Base-by-base conservation (phyloP, 352 stramenopile genomes). In the Phytophthora pluvialis region DNA sequence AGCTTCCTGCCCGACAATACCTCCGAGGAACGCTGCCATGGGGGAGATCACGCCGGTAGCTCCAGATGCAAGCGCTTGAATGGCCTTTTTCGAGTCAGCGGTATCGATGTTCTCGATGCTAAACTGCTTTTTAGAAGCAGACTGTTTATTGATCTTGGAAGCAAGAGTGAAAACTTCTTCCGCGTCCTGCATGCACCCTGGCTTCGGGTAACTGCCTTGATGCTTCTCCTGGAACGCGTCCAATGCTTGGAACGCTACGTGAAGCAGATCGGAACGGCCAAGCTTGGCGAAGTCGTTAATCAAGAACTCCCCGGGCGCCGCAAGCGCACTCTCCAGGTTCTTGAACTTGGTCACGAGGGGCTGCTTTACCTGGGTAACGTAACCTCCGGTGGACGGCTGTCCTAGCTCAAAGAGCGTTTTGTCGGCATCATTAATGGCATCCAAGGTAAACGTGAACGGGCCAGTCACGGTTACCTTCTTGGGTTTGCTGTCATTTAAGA, bases 281-380 rank as follows among this genome's bases (percentile, higher is more conserved):
- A 99, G 83, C 75, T 99, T 99, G 32, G 96, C 97, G 78, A 99
- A 99, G 57, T 99, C 98, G 26, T 83, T 99, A 59, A 99, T 85
- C 66, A 99, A 90, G 48, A 99, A 97, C 44, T 99, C 95, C 9
- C 94, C 95, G n/a, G 95, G 96, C 6, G 90, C 67, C 1, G 62
- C 74, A 32, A 99, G 75, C 10, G 95, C 86, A 46, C 93, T 89
- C 26, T 72, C 71, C 40, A 99, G 80, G 7, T 84, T 75, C 71
- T 97, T 91, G 79, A 99, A 99, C 18, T 86, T 86, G n/a, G 98
- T 70, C 3, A 88, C 95, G 8, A 97, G 62, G 0, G 97, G 93
- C 72, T 98, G 93, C 78, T 99, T 99, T 10, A 99, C 91, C 76
- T 99, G 95, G 10, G 88, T 97, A 42, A 98, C 81, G 56, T 97